Base-by-base conservation (phyloP, 495 filamentous ascomycete species). In the Trichoderma parareesei region DNA sequence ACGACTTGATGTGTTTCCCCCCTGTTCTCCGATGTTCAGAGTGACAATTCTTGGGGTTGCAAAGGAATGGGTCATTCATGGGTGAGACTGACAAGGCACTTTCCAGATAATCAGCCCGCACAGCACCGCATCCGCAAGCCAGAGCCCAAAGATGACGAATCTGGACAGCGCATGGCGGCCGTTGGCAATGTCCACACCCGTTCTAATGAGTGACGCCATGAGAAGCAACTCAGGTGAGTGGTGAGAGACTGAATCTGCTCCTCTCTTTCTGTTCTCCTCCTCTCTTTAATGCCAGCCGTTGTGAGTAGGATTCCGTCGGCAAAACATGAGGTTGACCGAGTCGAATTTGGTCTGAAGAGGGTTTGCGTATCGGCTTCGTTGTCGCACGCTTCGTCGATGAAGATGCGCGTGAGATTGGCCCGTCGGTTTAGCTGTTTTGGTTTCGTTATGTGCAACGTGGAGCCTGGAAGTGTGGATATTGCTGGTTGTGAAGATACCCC, bases 41-140 rank as follows among this genome's bases (percentile, higher is more conserved):
- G 27, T 27, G 27, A 27, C 27, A 27, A 27, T 27, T 27, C 27
- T 27, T 27, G 27, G 27, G 27, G 27, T 27, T 27, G 27, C 27
- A 27, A 27, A 27, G 27, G 27, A 27, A 27, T 27, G 27, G 27
- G 27, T 27, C 27, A 27, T 27, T 27, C 27, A 27, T 27, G 27
- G 27, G 27, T 27, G 27, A 27, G 38, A 67, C 88, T 78, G 80
- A 97, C 93, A 98, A 46, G 93, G 86, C 63, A 97, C 83, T 71
- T 88, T 94, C 82, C 84, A 85, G 65, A 98, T 91, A 65, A 98
- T 84, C 38, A 90, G 73, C 27, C 75, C 81, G 71, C 87, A 92
- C 18, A 98, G 83, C 38, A 84, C 70, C 5, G 88, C 87, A 71
- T 98, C 94, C 48, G 80, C 78, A n/a, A 88, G 68, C 62, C 96